These are phyloP conservation scores for Pythium aquatile DNA, from an alignment of 352 stramenopile genomes.

Conservation along the genomic window DNA sequence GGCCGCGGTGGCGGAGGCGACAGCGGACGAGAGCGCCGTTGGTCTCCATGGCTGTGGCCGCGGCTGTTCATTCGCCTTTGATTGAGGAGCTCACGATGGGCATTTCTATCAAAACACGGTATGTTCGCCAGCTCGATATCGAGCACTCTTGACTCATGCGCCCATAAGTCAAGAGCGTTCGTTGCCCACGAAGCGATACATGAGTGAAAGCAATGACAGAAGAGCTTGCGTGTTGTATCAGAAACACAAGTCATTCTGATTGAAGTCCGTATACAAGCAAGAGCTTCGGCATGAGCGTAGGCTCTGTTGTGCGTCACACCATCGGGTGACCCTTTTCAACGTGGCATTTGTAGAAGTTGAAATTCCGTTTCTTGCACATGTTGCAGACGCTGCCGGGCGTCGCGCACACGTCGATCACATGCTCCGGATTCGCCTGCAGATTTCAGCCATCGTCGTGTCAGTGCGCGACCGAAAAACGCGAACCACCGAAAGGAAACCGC, in stretches of 20 bases:
- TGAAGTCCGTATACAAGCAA: neutral
- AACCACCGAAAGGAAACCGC: slow-evolving; percentile 1
- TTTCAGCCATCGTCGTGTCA: neutral
- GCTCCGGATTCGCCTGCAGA: slow-evolving; percentile 58
- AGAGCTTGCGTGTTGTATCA: neutral
- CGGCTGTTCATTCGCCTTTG: neutral
- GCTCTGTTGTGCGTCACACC: slow-evolving; percentile 30
- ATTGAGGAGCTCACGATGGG: neutral
- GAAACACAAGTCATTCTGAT: neutral
- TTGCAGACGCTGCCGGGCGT: slow-evolving; percentile 44
- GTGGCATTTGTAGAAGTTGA: slow-evolving; percentile 70
- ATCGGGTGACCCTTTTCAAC: slow-evolving; percentile 75
- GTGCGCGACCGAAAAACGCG: neutral
- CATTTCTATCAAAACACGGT: neutral
- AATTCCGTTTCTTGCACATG: slow-evolving; percentile 34
- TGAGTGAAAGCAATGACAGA: neutral
- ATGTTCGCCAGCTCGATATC: neutral
- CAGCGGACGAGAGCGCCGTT: neutral
- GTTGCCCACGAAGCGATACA: too few relatives aligned
- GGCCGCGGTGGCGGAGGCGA: neutral
- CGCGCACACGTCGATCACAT: slow-evolving; percentile 70
- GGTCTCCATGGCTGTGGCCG: neutral
- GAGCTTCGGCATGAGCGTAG: neutral
- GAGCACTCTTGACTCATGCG: too few relatives aligned
- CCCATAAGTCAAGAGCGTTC: too few relatives aligned